These are phyloP conservation scores for Pilobolus umbonatus DNA, from an alignment of 192 early-diverging fungal genomes.

Conservation along the genomic window DNA sequence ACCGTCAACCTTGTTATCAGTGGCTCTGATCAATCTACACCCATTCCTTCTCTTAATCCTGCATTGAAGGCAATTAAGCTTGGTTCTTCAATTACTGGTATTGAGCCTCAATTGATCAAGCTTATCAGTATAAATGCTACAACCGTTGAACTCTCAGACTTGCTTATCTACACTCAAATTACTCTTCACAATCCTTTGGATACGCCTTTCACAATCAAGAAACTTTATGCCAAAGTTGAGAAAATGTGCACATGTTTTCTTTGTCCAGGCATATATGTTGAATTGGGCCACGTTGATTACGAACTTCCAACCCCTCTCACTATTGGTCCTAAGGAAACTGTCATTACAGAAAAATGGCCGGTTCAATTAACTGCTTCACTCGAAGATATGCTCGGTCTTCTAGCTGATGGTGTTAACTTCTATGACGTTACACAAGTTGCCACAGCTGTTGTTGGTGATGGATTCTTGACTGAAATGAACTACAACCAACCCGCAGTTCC, in stretches of 20 bases:
- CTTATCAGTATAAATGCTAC: not conserved
- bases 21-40: conserved; percentile 34
- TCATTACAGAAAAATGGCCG: not conserved
- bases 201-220: not conserved
- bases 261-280: not conserved
- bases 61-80: conserved; percentile 40
- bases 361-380: too few species aligned
- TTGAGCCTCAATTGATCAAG: conserved; percentile 37
- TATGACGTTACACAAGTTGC: conserved; percentile 20
- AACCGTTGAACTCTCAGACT: conserved; percentile 1
- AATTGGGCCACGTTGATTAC: conserved; percentile 8
- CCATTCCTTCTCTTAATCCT: conserved; percentile 38
- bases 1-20: conserved; percentile 31
- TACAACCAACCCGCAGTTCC: conserved; percentile 23
- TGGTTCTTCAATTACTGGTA: conserved; percentile 38
- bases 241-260: not conserved
- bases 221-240: not conserved
- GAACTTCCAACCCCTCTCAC: conserved; percentile 1
- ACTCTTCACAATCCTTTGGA: conserved; percentile 29
- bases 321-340: conserved; percentile 14
- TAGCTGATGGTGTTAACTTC: not conserved
- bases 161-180: conserved; percentile 8
- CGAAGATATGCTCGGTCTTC: not conserved
- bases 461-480: conserved; percentile 13
- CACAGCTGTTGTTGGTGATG: conserved; percentile 17